Base-by-base conservation (phyloP, 352 stramenopile species). In the Albugo candida region DNA sequence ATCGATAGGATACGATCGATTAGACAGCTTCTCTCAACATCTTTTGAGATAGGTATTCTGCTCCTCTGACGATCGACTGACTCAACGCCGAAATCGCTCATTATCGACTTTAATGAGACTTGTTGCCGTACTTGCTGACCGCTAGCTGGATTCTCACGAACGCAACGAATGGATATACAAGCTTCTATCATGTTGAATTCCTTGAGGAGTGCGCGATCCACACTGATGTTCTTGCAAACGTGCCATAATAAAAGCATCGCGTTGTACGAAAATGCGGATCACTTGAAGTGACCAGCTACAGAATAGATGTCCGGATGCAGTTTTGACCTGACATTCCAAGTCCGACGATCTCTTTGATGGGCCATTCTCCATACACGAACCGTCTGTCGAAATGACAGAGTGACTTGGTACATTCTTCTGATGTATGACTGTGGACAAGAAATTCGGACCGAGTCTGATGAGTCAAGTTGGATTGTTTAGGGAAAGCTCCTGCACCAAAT, bases 341-440 rank as follows among this genome's bases (percentile, higher is more conserved):
- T 1, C 40, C 39, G n/a, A 70, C 59, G 20, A 87, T 69, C 44
- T 92, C 78, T 0, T 80, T 60, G 11, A 76, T 40, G 1, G 78
- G 74, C 78, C 78, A 92, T 43, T 88, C 75, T 21, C 78, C 78
- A 13, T 57, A 44, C 19, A 51, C 65, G 53, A 81, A 87, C 0
- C 75, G 70, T 8, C 70, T n/a, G n/a, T n/a, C n/a, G n/a, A n/a
- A n/a, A n/a, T 87, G 84, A 48, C 75, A 87, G 16, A 84, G 53
- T 1, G 69, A 65, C 19, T 72, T 81, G 21, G 81, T 61, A 45
- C 71, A 84, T 31, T 59, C 50, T 0, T 41, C 63, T 24, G 50
- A 19, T 4, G 72, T 77, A 53, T 87, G 75, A 0, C 67, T 60
- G 35, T 62, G 65, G 45, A 85, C 83, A 35, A 70, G 51, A 61